phyloP scores from a whole-genome alignment of 805 yeast species.

The Yamadazyma scolyti region DNA sequence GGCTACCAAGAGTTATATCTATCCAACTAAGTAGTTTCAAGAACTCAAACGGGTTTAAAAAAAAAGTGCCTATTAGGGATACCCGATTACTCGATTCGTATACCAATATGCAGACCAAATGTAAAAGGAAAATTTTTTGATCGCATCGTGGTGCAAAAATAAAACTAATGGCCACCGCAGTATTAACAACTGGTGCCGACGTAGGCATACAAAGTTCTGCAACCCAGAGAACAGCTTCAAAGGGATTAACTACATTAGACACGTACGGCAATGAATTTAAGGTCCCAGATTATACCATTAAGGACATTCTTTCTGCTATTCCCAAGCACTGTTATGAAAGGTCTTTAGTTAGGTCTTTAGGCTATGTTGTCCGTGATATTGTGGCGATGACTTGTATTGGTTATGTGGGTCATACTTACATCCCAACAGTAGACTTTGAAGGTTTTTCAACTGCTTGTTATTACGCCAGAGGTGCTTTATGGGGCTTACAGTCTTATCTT shows the following conservation, averaged over 20 bases:
- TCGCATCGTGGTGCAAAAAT: no score
- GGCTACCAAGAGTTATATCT: no score
- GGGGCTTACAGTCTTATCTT: conserved; percentile 8
- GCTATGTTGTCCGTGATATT: conserved; percentile 53
- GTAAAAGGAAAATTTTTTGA: no score
- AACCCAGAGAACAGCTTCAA: conserved; percentile 2
- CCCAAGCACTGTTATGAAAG: conserved; percentile 62
- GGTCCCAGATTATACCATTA: conserved; percentile 61
- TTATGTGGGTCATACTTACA: conserved; percentile 49
- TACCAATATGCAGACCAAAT: no score
- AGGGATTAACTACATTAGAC: conserved; percentile 39
- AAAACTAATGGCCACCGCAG: conserved; percentile 8
- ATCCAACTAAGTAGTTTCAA: no score
- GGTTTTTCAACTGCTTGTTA: conserved; percentile 33
- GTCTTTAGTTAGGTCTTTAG: conserved; percentile 44
- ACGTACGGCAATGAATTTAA: conserved; percentile 51
- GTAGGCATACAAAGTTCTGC: no score
- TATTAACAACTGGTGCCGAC: conserved; percentile 2
- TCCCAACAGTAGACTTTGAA: conserved; percentile 40
- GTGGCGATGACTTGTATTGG: conserved; percentile 46
- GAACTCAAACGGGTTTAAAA: no score
- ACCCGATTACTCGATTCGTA: no score
- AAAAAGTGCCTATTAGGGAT: no score
- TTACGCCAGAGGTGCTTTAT: conserved; percentile 44
- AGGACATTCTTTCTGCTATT: conserved; percentile 53